A percentile compares a stretch with the other conserved stretches of the same genome.
These are phyloP conservation scores for Fusarium proliferatum DNA, from an alignment of 2,329 filamentous ascomycete genomes.

Conservation along the genomic window DNA sequence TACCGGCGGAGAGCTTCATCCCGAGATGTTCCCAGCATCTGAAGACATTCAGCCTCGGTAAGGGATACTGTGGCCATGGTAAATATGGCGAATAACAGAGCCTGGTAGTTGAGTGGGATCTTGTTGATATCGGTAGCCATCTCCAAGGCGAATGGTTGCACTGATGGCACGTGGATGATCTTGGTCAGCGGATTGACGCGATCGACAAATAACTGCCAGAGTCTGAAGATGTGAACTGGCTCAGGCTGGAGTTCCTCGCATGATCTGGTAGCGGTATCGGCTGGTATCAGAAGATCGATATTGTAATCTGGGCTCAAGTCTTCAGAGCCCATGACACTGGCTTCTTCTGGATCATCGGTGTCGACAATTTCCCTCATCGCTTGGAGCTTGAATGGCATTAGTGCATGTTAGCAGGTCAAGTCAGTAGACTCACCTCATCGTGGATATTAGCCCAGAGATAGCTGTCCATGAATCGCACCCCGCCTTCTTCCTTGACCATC, in stretches of 20 bases:
- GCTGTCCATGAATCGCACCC: conserved; percentile 68
- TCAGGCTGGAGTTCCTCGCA: conserved; percentile 70
- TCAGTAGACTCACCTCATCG: conserved; percentile 61
- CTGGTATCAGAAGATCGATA: conserved; percentile 60
- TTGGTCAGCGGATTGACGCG: conserved; percentile 81
- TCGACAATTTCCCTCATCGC: conserved; percentile 70
- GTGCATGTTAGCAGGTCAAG: neutral
- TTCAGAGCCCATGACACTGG: conserved; percentile 61
- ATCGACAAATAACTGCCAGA: conserved; percentile 81
- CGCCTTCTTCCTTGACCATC: conserved; percentile 66
- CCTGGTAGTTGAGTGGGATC: conserved; percentile 68
- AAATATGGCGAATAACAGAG: conserved; percentile 74
- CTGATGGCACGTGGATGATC: conserved; percentile 75
- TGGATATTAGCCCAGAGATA: conserved; percentile 65
- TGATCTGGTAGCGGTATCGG: conserved; percentile 53
- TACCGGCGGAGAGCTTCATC: conserved; percentile 64
- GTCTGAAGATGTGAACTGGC: conserved; percentile 72
- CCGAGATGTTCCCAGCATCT: conserved; percentile 62
- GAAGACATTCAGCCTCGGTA: conserved; percentile 63
- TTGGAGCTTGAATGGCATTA: conserved; percentile 56
- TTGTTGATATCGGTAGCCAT: conserved; percentile 66
- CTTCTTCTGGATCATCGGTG: conserved; percentile 59
- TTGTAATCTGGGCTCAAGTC: conserved; percentile 64
- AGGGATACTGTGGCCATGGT: conserved; percentile 69
- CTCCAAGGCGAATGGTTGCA: conserved; percentile 73